phyloP scores from a whole-genome alignment of 2,329 filamentous ascomycete species.

The Exserohilum rostratum region DNA sequence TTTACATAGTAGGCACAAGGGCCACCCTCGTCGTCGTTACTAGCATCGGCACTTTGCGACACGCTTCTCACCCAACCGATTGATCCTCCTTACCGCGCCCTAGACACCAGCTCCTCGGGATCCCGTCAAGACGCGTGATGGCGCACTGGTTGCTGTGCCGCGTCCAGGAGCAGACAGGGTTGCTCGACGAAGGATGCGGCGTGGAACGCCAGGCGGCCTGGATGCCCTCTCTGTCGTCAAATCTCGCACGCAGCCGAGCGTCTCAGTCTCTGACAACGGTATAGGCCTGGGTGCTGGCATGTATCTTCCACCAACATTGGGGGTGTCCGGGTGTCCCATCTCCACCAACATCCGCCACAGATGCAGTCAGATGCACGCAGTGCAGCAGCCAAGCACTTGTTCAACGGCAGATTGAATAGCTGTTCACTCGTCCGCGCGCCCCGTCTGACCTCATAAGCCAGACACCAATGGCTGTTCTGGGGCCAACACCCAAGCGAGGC shows the following conservation, averaged over 20 bases:
- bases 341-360: slow-evolving; percentile 6
- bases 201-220: slow-evolving; percentile 4
- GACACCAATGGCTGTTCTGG: background rate
- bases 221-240: background rate
- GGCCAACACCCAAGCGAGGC: slow-evolving; percentile 6
- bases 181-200: slow-evolving; percentile 7
- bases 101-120: background rate
- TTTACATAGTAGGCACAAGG: background rate
- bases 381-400: background rate
- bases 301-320: slow-evolving; percentile 3
- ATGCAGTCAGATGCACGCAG: slow-evolving; percentile 7
- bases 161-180: background rate
- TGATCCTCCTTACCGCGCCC: background rate
- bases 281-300: background rate
- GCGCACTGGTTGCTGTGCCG: background rate
- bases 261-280: background rate
- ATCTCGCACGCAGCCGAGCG: background rate
- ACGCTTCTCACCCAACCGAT: too few relatives aligned
- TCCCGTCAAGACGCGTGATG: background rate
- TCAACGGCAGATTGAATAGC: background rate
- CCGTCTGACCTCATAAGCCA: slow-evolving; percentile 3
- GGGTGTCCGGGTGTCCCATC: background rate
- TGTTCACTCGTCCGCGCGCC: background rate
- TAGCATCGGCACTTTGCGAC: background rate
- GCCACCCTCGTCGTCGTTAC: background rate